A percentile compares a stretch with the other conserved stretches of the same genome.
These are phyloP conservation scores for Neurospora tetrasperma DNA, from an alignment of 495 filamentous ascomycete genomes.

Conservation along the genomic window DNA sequence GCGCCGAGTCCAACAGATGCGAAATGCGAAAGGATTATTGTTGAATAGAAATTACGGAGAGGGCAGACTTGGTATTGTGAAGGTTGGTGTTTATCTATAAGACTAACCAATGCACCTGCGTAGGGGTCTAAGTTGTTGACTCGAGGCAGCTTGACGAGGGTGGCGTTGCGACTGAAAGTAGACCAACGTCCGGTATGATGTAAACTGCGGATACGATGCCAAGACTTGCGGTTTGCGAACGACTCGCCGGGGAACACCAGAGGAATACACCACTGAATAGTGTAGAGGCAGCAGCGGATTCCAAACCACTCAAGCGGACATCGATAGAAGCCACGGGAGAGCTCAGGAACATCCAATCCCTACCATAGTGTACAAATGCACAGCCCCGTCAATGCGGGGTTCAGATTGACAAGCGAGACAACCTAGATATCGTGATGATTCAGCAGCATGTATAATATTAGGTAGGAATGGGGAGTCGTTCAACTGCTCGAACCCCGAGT, in stretches of 20 bases:
- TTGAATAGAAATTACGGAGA: neutral
- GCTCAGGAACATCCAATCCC: neutral
- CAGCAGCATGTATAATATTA: neutral
- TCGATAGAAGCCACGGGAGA: neutral
- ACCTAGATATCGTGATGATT: neutral
- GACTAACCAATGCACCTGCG: neutral
- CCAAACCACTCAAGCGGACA: neutral
- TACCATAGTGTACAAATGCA: neutral
- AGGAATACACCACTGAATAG: neutral
- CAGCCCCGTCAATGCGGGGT: slow-evolving; percentile 2
- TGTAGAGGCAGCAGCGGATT: neutral
- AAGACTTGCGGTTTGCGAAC: neutral
- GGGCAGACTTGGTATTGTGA: neutral
- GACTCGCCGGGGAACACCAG: neutral
- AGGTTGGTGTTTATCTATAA: neutral
- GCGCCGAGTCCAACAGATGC: neutral
- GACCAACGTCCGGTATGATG: neutral
- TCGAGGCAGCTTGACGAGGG: too few relatives aligned
- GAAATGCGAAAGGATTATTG: neutral
- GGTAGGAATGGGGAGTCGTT: neutral
- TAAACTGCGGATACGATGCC: neutral
- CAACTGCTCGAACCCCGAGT: neutral
- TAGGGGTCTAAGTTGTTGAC: neutral
- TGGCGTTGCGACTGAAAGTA: neutral
- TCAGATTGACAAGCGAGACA: neutral